These are phyloP conservation scores for Ophiostoma sp. DNA, from an alignment of 2,329 filamentous ascomycete genomes.

Conservation along the genomic window DNA sequence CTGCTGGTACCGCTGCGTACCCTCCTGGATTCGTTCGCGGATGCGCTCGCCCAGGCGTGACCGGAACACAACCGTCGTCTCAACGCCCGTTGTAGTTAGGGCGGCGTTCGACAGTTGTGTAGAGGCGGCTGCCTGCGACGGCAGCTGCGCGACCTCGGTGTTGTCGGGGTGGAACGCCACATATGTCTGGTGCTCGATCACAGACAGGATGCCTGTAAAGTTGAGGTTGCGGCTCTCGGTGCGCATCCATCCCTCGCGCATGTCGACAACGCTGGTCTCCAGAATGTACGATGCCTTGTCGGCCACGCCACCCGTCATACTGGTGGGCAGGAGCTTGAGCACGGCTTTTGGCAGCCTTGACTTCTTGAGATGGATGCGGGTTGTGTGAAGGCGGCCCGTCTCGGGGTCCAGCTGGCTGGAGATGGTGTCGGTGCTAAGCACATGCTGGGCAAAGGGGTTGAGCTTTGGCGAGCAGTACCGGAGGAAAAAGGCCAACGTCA, in stretches of 20 bases:
- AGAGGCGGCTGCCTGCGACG: neutral
- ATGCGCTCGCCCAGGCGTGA: slow-evolving; percentile 64
- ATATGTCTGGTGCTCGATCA: slow-evolving; percentile 71
- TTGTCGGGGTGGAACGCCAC: slow-evolving; percentile 33
- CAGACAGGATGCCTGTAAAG: slow-evolving; percentile 72
- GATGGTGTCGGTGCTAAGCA: slow-evolving; percentile 78
- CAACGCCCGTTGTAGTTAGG: slow-evolving; percentile 56
- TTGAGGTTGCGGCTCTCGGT: slow-evolving; percentile 77
- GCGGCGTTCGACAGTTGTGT: neutral
- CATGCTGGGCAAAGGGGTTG: slow-evolving; percentile 77
- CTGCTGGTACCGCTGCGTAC: slow-evolving; percentile 31
- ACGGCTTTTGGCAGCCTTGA: slow-evolving; percentile 70
- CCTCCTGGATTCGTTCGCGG: slow-evolving; percentile 49
- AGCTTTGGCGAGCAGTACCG: slow-evolving; percentile 67
- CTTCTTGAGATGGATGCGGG: slow-evolving; percentile 75
- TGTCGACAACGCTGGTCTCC: slow-evolving; percentile 72
- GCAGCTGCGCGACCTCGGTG: neutral
- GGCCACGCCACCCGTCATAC: slow-evolving; percentile 58
- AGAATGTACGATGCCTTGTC: slow-evolving; percentile 75
- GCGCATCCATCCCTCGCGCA: slow-evolving; percentile 75
- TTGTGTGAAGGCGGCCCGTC: slow-evolving; percentile 71
- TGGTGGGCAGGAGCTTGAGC: slow-evolving; percentile 67
- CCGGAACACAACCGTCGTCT: slow-evolving; percentile 67
- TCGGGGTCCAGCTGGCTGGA: slow-evolving; percentile 64
- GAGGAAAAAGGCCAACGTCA: slow-evolving; percentile 83